Evolutionary conservation across 176 grass and related monocot species (phyloP).

Genomic region (Oropetium thomaeum): DNA sequence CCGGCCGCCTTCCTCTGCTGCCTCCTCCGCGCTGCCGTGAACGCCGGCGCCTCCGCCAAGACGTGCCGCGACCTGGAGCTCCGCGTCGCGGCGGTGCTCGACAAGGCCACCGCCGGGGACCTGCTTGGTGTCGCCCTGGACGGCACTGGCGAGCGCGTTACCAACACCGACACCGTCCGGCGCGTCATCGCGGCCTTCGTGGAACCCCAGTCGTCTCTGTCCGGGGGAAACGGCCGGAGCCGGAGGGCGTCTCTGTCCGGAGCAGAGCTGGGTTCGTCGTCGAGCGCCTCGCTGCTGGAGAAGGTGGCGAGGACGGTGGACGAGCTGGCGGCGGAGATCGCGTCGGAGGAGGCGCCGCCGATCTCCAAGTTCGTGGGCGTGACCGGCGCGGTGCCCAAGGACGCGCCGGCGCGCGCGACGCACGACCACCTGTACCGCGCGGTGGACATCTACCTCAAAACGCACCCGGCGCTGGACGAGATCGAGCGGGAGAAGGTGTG

Average conservation of each 20-base stretch:
- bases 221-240: too few relatives aligned
- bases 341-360: constrained; percentile 49
- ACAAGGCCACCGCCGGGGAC: constrained; percentile 49
- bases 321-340: constrained; percentile 69
- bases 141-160: constrained; percentile 32
- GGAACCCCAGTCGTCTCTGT: too few relatives aligned
- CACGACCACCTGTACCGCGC: constrained; percentile 65
- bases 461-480: constrained; percentile 67
- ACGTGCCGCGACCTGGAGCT: constrained; percentile 65
- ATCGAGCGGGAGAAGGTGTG: constrained; percentile 89
- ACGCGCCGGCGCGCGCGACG: constrained; percentile 35
- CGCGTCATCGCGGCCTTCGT: constrained; percentile 61
- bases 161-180: constrained; percentile 52
- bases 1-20: constrained; percentile 59
- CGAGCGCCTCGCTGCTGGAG: too few relatives aligned
- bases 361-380: constrained; percentile 72
- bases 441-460: constrained; percentile 81
- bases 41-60: constrained; percentile 18
- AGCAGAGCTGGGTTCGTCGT: background rate
- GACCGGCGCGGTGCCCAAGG: constrained; percentile 53
- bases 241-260: constrained; percentile 26
- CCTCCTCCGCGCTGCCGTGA: constrained; percentile 52
- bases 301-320: constrained; percentile 66
- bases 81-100: constrained; percentile 55
- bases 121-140: constrained; percentile 56